phyloP scores from a whole-genome alignment of 176 grass and related monocot genomes.

The Cymbopogon citratus region DNA sequence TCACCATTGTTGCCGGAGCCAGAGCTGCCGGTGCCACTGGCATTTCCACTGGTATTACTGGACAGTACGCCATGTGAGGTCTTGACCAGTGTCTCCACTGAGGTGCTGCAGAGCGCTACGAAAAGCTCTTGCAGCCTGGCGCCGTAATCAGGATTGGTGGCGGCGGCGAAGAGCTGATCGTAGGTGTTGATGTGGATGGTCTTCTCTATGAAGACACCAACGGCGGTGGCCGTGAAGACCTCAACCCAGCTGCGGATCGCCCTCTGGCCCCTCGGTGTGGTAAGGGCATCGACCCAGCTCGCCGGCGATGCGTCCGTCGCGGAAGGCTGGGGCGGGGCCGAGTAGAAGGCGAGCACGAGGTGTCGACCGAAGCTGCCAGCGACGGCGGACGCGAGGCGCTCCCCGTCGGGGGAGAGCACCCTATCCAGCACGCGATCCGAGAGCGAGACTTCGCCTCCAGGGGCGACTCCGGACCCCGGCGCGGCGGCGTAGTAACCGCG shows the following conservation, averaged over 20 bases:
- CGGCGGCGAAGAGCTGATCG: conserved; percentile 74
- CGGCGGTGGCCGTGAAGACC: conserved; percentile 64
- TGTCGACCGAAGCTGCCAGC: conserved; percentile 57
- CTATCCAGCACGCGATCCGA: conserved; percentile 58
- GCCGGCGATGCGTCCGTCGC: background rate
- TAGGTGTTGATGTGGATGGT: conserved; percentile 95
- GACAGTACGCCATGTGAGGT: conserved; percentile 55
- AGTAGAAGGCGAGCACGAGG: conserved; percentile 59
- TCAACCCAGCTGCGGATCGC: conserved; percentile 49
- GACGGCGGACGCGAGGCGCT: conserved; percentile 55
- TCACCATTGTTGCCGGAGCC: background rate
- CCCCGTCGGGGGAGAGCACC: conserved; percentile 43
- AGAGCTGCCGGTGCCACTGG: background rate
- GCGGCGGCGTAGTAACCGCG: conserved; percentile 25
- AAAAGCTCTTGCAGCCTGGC: conserved; percentile 58
- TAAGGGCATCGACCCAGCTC: conserved; percentile 53
- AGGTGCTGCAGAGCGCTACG: conserved; percentile 55
- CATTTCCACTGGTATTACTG: background rate
- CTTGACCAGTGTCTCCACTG: conserved; percentile 65
- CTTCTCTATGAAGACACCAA: conserved; percentile 80
- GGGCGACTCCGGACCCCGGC: background rate
- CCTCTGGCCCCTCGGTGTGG: conserved; percentile 30
- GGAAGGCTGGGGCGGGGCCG: conserved; percentile 15
- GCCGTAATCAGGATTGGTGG: conserved; percentile 69
- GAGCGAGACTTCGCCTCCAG: background rate